Evolutionary conservation across 1,284 basidiomycete genomes (phyloP).

Genomic region (Athelia psychrophila): DNA sequence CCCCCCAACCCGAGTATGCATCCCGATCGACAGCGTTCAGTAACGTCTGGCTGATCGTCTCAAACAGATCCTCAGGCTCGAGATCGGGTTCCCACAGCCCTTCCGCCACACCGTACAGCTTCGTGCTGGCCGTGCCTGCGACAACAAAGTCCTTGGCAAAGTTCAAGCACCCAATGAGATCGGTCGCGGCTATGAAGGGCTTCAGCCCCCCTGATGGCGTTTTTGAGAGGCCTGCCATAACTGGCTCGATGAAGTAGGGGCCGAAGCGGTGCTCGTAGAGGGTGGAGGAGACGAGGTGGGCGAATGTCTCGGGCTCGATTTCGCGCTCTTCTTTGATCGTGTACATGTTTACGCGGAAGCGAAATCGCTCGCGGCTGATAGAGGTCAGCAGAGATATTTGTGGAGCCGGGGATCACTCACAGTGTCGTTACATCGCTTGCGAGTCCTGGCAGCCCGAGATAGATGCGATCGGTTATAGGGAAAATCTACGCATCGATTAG

Average conservation of each 20-base stretch:
- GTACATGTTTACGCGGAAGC: conserved; percentile 98
- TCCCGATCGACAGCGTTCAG: conserved; percentile 96
- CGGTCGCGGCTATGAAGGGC: conserved; percentile 96
- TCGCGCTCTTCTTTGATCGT: conserved; percentile 99
- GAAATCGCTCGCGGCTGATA: conserved; percentile 79
- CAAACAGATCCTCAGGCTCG: conserved; percentile 95
- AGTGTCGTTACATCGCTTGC: conserved; percentile 93
- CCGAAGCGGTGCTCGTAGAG: conserved; percentile 97
- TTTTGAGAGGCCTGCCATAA: conserved; percentile 87
- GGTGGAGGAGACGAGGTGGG: conserved; percentile 95
- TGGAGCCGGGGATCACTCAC: conserved; percentile 42
- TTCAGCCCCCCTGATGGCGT: conserved; percentile 74
- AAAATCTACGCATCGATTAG: conserved; percentile 68
- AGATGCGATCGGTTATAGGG: conserved; percentile 91
- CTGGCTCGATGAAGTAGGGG: conserved; percentile 97
- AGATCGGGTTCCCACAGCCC: conserved; percentile 98
- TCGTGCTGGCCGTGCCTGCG: conserved; percentile 89
- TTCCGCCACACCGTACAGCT: conserved; percentile 97
- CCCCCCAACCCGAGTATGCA: conserved; percentile 97
- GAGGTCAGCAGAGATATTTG: conserved; percentile 2
- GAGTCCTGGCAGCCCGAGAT: conserved; percentile 90
- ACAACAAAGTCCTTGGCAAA: conserved; percentile 98
- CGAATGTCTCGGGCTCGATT: conserved; percentile 96
- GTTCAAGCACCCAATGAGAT: conserved; percentile 96
- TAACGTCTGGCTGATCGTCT: conserved; percentile 96